Evolutionary conservation across 2,329 filamentous ascomycete genomes (phyloP).

Genomic region (Penicillium crustosum): DNA sequence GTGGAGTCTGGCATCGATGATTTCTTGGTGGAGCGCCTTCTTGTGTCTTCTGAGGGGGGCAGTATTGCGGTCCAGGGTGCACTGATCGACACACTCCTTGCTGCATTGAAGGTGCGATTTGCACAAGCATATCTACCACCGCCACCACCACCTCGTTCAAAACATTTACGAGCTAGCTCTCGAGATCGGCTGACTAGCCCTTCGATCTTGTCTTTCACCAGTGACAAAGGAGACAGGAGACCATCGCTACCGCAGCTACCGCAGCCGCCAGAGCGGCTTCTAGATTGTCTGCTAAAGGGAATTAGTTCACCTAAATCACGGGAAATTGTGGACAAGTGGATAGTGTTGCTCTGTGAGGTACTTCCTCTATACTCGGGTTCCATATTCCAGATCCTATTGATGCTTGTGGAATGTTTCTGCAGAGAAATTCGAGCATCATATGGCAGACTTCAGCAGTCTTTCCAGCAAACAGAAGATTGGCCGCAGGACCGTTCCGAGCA

Average conservation of each 20-base stretch:
- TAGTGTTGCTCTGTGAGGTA: conserved; percentile 77
- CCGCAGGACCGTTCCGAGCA: conserved; percentile 58
- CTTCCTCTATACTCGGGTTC: conserved; percentile 79
- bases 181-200: conserved; percentile 43
- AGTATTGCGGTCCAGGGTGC: conserved; percentile 74
- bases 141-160: conserved; percentile 28
- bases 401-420: conserved; percentile 86
- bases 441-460: conserved; percentile 59
- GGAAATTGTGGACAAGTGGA: conserved; percentile 85
- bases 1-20: conserved; percentile 62
- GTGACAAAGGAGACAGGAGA: conserved; percentile 45
- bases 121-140: conserved; percentile 37
- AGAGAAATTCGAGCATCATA: conserved; percentile 73
- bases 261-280: conserved; percentile 61
- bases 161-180: conserved; percentile 40
- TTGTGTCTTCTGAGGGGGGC: conserved; percentile 56
- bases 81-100: conserved; percentile 74
- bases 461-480: conserved; percentile 43
- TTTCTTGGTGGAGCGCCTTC: conserved; percentile 67
- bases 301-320: conserved; percentile 73
- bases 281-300: conserved; percentile 80
- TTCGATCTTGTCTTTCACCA: conserved; percentile 48
- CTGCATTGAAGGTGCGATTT: conserved; percentile 64
- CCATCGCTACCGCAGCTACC: conserved; percentile 34
- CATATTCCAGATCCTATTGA: conserved; percentile 87